Percentiles rank a stretch among this genome's conserved stretches.
Evolutionary conservation across 1,284 basidiomycete genomes (phyloP).

Genomic region (Hemileia vastatrix): DNA sequence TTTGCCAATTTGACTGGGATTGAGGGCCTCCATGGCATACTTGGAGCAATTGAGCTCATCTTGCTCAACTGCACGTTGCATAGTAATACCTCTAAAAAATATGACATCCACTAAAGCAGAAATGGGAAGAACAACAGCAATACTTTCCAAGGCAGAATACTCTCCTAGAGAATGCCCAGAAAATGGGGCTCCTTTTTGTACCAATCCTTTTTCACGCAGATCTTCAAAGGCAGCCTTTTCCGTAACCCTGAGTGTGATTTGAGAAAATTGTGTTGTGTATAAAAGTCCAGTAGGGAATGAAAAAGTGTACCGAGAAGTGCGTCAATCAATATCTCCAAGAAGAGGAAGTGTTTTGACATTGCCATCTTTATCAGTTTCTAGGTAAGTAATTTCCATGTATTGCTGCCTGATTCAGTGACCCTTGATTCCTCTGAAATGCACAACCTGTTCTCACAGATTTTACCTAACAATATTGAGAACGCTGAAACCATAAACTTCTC

Average conservation of each 20-base stretch:
- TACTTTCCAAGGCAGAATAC: conserved; percentile 93
- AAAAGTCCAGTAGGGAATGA: conserved; percentile 88
- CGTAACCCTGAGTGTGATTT: conserved; percentile 93
- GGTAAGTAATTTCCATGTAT: conserved; percentile 98
- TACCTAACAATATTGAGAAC: conserved; percentile 97
- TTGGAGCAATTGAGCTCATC: conserved; percentile 84
- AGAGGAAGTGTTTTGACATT: conserved; percentile 87
- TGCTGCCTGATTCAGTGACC: conserved; percentile 93
- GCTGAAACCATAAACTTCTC: conserved; percentile 91
- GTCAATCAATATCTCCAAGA: conserved; percentile 69
- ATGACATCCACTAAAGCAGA: conserved; percentile 95
- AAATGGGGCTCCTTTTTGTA: conserved; percentile 82
- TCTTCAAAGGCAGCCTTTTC: conserved; percentile 98
- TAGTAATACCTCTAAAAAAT: conserved; percentile 98
- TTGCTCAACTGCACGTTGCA: conserved; percentile 95
- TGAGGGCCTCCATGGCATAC: conserved; percentile 98
- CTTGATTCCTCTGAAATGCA: conserved; percentile 98
- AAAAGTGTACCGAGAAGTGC: conserved; percentile 93
- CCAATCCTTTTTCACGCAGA: conserved; percentile 88
- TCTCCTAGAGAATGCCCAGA: conserved; percentile 97
- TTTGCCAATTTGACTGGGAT: conserved; percentile 86
- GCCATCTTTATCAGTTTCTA: conserved; percentile 70
- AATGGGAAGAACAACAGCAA: conserved; percentile 89
- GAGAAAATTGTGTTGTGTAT: conserved; percentile 95
- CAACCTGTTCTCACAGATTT: conserved; percentile 92